Evolutionary conservation across 2,329 filamentous ascomycete genomes (phyloP), one percentile per base, ranked within the genome.

Genomic region (Apiospora pterosperma): DNA sequence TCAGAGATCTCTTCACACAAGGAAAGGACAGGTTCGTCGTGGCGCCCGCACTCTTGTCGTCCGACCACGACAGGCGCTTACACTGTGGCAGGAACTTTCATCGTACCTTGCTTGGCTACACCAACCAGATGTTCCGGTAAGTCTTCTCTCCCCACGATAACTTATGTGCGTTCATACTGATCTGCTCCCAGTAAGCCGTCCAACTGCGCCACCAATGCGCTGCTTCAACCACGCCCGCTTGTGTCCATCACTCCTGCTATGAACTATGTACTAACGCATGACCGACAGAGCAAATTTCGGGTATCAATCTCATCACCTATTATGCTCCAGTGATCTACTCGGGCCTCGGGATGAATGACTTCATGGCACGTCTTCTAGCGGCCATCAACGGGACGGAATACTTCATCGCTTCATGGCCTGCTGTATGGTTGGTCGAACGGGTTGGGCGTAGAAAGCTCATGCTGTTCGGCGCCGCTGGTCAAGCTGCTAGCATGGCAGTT

Each of bases 391-490:
- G 81, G 14, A 77, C 76, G 1, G 76, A 78, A 59, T 86, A 86
- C 72, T 79, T 83, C 67, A 79, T 85, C 74, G 77, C 84, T 1
- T 89, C 89, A 3, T 86, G 88, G 86, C 81, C 82, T 0, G 80
- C 82, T 1, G 81, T 85, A 23, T 88, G 88, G 74, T 80, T 90
- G 31, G 87, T 90, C 41, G 88, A 91, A 75, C 83, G 85, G 1
- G 85, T 89, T 4, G 89, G 89, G 12, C 87, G 91, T 34, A 84
- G 90, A 21, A 85, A 86, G 71, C 83, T 93, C 66, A 92, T 93
- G 89, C 77, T 93, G 21, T 86, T 92, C 67, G 90, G 90, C 62
- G 85, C 87, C 0, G 79, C 81, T 3, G 88, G 88, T 0, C 88
- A 89, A 79, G 87, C 86, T 41, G 73, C 83, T 1, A 87, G 85